phyloP scores from a whole-genome alignment of 495 filamentous ascomycete species.

The Friedmanniomyces endolithicus region DNA sequence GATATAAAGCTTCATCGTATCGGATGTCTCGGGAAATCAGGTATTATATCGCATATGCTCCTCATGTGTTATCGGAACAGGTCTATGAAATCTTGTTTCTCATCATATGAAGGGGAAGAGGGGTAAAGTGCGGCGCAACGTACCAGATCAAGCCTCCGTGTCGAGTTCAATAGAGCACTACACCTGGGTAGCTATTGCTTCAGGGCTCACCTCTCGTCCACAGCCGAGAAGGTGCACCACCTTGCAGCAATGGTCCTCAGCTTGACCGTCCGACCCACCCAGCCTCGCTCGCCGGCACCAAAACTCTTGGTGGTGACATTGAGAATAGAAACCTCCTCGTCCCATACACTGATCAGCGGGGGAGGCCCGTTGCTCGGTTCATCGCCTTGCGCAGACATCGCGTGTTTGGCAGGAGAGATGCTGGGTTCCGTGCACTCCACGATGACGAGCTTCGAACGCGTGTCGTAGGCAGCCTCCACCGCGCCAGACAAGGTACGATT shows the following conservation, averaged over 20 bases:
- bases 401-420: neutral
- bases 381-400: neutral
- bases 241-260: conserved; percentile 50
- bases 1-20: neutral
- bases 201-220: conserved; percentile 8
- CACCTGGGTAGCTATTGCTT: neutral
- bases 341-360: conserved; percentile 23
- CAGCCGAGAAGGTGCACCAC: conserved; percentile 53
- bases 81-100: conserved; percentile 13
- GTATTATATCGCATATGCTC: neutral
- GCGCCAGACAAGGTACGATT: conserved; percentile 53
- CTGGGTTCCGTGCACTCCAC: conserved; percentile 19
- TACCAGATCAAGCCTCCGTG: neutral
- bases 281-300: conserved; percentile 42
- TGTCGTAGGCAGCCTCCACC: conserved; percentile 47
- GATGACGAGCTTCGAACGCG: conserved; percentile 18
- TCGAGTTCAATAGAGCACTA: neutral
- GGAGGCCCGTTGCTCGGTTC: conserved; percentile 10
- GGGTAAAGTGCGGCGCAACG: neutral
- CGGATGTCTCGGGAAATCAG: neutral
- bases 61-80: conserved; percentile 15
- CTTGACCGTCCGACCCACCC: conserved; percentile 56
- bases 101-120: conserved; percentile 5
- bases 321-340: conserved; percentile 31
- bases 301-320: conserved; percentile 31